Evolutionary conservation across 2,329 filamentous ascomycete genomes (phyloP), one percentile per base, ranked within the genome.

Genomic region (Immersiporthe knoxdaviesiana): DNA sequence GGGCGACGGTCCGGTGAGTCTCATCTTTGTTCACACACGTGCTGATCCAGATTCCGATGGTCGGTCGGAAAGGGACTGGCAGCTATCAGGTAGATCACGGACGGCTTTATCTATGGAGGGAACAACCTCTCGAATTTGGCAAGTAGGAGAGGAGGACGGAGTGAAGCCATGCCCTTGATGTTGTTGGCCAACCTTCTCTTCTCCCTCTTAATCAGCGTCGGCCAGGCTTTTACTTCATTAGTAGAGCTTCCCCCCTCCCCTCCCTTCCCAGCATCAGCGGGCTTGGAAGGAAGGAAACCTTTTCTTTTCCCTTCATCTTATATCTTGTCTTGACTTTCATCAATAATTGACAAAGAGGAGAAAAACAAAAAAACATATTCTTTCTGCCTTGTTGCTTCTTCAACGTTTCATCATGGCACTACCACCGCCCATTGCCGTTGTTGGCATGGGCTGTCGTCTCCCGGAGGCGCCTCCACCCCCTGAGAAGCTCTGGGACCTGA

Each of bases 401-500:
- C 18, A 24, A 63, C 39, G 18, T 24, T 24, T 21, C 61, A 50
- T 63, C 61, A 63, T 63, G 61, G 39, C 61, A 30, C 61, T 14
- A 1, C 41, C 61, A 50, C n/a, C 41, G 3, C 65, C 65, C 39
- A 66, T 66, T 30, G 65, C 65, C 18, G 58, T 66, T 32, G 54
- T 66, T 24, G 65, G 65, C 27, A 47, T 66, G 56, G 65, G 54
- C 10, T 60, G 58, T 66, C 65, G 65, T 37, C 54, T 66, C 30
- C 65, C 3, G 65, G 65, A 47, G 65, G 65, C 39, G 65, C 65
- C 39, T 50, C 24, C 21, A 61, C 18, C 27, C 65, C 65, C 16
- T n/a, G 54, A 44, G 21, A 66, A 78, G 39, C 77, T 79, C 39
- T 79, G 76, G 68, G 68, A 74, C 2, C 73, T 79, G 66, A 62